Evolutionary conservation across 208 protist genomes (phyloP).

Genomic region (Angomonas desouzai): DNA sequence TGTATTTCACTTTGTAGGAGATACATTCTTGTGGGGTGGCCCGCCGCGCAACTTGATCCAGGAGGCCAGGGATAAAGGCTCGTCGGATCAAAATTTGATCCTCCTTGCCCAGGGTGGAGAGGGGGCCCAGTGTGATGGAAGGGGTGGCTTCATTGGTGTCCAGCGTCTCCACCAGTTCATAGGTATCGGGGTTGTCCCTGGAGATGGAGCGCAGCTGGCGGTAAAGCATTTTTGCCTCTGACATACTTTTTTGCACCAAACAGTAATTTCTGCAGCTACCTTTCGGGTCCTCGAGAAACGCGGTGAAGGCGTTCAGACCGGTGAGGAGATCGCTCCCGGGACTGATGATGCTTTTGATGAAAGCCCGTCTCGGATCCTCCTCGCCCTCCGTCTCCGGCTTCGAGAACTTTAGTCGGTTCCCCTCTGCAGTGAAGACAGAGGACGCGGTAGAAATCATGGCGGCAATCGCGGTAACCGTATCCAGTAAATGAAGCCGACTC

Average conservation of each 20-base stretch:
- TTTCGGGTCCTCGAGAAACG: slow-evolving; percentile 39
- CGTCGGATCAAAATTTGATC: slow-evolving; percentile 73
- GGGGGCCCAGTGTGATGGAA: background rate
- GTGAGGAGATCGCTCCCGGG: slow-evolving; percentile 87
- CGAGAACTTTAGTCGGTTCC: slow-evolving; percentile 68
- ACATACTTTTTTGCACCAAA: slow-evolving; percentile 84
- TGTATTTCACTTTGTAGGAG: slow-evolving; percentile 77
- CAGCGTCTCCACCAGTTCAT: slow-evolving; percentile 5
- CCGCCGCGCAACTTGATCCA: slow-evolving; percentile 85
- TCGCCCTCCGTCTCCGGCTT: slow-evolving; percentile 30
- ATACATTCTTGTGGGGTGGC: slow-evolving; percentile 89
- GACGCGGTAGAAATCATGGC: slow-evolving; percentile 71
- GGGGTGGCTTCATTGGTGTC: background rate
- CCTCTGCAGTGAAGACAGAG: slow-evolving; percentile 81
- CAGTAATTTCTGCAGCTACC: slow-evolving; percentile 55
- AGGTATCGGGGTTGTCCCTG: slow-evolving; percentile 14
- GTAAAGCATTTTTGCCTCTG: slow-evolving; percentile 63
- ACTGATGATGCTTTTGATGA: slow-evolving; percentile 57
- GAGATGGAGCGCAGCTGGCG: slow-evolving; percentile 52
- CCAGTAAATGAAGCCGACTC: slow-evolving; percentile 21
- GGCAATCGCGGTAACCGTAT: slow-evolving; percentile 57
- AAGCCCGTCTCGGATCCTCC: slow-evolving; percentile 32
- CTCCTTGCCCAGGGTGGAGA: slow-evolving; percentile 25
- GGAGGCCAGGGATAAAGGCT: slow-evolving; percentile 82
- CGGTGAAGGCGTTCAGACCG: slow-evolving; percentile 66